Evolutionary conservation across 2,329 filamentous ascomycete species (phyloP).

Genomic region (Xylariaceae sp.): DNA sequence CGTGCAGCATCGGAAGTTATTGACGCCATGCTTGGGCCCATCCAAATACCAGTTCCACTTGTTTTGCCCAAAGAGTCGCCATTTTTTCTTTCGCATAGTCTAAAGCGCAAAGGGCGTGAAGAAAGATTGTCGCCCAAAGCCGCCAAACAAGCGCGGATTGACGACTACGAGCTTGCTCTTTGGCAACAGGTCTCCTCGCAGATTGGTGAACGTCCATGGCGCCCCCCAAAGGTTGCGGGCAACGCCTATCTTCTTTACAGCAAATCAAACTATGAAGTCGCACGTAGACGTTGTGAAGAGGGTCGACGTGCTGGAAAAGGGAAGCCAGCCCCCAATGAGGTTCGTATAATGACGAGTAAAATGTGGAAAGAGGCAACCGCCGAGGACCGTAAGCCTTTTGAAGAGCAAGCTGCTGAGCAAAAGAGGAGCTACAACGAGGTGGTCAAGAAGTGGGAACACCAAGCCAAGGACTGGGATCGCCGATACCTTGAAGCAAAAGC

Average conservation of each 20-base stretch:
- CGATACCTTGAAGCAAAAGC: conserved; percentile 63
- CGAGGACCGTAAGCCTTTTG: conserved; percentile 77
- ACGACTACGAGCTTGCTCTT: conserved; percentile 63
- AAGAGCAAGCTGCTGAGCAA: conserved; percentile 74
- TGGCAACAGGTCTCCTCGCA: conserved; percentile 58
- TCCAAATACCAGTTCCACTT: conserved; percentile 77
- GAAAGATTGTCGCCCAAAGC: conserved; percentile 49
- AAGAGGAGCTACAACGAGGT: conserved; percentile 69
- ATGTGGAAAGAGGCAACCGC: conserved; percentile 85
- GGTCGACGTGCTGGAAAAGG: conserved; percentile 69
- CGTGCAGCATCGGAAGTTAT: conserved; percentile 88
- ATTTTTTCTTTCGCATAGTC: conserved; percentile 35
- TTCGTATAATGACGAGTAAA: conserved; percentile 82
- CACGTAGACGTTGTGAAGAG: conserved; percentile 66
- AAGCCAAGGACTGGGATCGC: conserved; percentile 74
- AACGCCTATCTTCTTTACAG: conserved; percentile 93
- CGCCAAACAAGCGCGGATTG: conserved; percentile 58
- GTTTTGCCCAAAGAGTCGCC: conserved; percentile 66
- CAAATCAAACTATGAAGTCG: conserved; percentile 74
- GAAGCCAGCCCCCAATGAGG: conserved; percentile 76
- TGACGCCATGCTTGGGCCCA: conserved; percentile 79
- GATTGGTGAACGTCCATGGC: conserved; percentile 77
- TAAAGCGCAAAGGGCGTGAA: conserved; percentile 61
- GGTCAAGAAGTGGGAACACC: conserved; percentile 64
- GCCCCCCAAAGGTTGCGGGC: conserved; percentile 74